Evolutionary conservation across 2,329 filamentous ascomycete species (phyloP).

Genomic region (Fusarium setosum): DNA sequence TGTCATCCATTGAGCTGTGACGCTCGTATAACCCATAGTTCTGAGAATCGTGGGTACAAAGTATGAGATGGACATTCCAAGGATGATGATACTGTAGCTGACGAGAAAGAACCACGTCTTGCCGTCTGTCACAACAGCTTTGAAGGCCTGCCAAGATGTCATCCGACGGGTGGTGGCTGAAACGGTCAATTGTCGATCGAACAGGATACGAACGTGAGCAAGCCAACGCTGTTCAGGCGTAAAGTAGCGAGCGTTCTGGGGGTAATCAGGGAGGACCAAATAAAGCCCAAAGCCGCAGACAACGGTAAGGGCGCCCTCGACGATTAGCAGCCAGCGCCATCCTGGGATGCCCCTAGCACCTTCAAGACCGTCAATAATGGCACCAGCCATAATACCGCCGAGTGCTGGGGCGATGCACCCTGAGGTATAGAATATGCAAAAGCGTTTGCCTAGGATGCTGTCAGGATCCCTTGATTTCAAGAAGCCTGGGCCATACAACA

Average conservation of each 20-base stretch:
- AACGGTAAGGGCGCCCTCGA: conserved; percentile 19
- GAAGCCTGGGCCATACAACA: too few relatives aligned
- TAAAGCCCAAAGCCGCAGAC: conserved; percentile 10
- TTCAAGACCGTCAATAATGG: conserved; percentile 21
- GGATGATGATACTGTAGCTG: conserved; percentile 59
- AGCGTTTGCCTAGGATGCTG: conserved; percentile 15
- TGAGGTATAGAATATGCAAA: conserved; percentile 31
- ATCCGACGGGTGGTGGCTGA: neutral
- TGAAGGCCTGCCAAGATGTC: conserved; percentile 17
- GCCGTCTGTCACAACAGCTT: conserved; percentile 9
- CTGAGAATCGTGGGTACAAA: conserved; percentile 64
- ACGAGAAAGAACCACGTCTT: conserved; percentile 58
- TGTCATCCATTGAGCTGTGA: conserved; percentile 47
- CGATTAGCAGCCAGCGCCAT: conserved; percentile 28
- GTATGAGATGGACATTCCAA: conserved; percentile 62
- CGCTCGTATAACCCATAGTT: conserved; percentile 57
- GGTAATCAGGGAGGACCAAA: conserved; percentile 26
- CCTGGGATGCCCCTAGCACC: conserved; percentile 18
- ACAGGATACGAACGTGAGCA: conserved; percentile 12
- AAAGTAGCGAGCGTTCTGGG: conserved; percentile 10
- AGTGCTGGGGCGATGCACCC: conserved; percentile 22
- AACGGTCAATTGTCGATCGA: conserved; percentile 7
- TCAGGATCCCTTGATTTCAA: too few relatives aligned
- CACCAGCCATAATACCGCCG: conserved; percentile 27
- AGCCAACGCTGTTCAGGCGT: conserved; percentile 8